Evolutionary conservation across 192 early-diverging fungal genomes (phyloP), one percentile per base, ranked within the genome.

Genomic region (Linnemannia schmuckeri): DNA sequence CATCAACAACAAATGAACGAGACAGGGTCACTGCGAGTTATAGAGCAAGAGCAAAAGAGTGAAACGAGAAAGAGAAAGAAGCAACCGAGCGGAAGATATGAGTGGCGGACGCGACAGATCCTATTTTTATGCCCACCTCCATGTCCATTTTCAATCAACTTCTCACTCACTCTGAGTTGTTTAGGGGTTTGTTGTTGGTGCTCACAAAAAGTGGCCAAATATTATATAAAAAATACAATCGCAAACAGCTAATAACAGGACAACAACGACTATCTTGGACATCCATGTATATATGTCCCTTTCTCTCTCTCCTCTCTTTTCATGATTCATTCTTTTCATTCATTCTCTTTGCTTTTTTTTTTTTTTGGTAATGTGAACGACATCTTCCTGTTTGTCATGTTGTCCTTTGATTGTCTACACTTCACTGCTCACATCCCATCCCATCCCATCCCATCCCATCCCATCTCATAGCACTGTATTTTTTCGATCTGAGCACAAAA

Each of bases 61-160:
- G 70, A 66, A 66, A 33, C n/a, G 61, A 66, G n/a, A 66, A 13
- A 66, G n/a, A 77, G 40, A 76, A 69, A 40, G 46, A n/a, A 27
- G 42, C 41, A 22, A 18, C n/a, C 33, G 2, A 72, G 0, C 22
- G 9, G n/a, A 42, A 42, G n/a, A 10, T 27, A 20, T 15, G 27
- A 66, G 27, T 4, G 12, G 13, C 30, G 33, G 61, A 66, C 61
- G 61, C 61, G 61, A 66, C 61, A 13, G 49, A 52, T 18, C 49
- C 49, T 52, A 52, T 52, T 52, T 52, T 52, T 66, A 66, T 66
- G n/a, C 33, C 27, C 17, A 33, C 27, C 2, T 12, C n/a, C 55
- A 2, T 18, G 2, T 30, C 30, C 30, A 33, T 66, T 4, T 20
- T 15, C 61, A 27, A 33, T 8, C 24, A 38, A 9, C 18, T 6